A percentile compares a stretch with the other conserved stretches of the same genome.
These are phyloP conservation scores for Eucalyptus cloeziana DNA, from an alignment of 345 rosid species.

Conservation along the genomic window DNA sequence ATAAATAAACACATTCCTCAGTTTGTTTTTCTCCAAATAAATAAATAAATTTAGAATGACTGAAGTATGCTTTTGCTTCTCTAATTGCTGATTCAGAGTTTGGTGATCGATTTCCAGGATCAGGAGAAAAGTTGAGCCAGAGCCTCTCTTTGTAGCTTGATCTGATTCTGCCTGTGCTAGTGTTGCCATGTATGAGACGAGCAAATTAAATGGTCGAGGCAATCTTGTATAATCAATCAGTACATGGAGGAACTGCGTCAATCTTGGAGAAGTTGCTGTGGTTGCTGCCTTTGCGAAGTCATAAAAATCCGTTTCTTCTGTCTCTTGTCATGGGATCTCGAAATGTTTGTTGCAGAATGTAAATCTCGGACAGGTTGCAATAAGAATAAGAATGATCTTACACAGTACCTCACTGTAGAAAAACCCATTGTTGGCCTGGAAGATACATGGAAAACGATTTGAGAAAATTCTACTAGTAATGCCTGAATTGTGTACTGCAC, in stretches of 20 bases:
- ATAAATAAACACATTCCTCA: not conserved
- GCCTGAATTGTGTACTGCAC: not conserved
- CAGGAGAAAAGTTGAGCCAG: conserved; percentile 58
- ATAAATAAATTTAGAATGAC: not conserved
- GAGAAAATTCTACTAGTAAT: not conserved
- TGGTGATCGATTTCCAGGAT: conserved; percentile 37
- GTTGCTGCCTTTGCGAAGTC: not conserved
- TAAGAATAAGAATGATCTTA: not conserved
- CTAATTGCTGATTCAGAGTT: not conserved
- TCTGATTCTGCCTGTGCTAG: not conserved
- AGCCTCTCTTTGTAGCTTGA: conserved; percentile 62
- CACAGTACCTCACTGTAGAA: not conserved
- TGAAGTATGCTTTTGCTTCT: not conserved
- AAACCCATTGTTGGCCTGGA: not conserved
- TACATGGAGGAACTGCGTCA: not conserved
- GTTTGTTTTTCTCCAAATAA: not conserved
- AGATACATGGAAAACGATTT: not conserved
- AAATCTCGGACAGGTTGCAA: not conserved
- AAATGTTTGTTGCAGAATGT: not conserved
- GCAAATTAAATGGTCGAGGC: not conserved
- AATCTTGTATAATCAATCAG: not conserved
- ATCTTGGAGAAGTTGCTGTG: not conserved
- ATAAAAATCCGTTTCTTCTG: not conserved
- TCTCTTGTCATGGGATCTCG: not conserved
- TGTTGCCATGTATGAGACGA: not conserved